Conservation (phyloP, 306 rosid genomes). For the Boehmeria nivea region DNA sequence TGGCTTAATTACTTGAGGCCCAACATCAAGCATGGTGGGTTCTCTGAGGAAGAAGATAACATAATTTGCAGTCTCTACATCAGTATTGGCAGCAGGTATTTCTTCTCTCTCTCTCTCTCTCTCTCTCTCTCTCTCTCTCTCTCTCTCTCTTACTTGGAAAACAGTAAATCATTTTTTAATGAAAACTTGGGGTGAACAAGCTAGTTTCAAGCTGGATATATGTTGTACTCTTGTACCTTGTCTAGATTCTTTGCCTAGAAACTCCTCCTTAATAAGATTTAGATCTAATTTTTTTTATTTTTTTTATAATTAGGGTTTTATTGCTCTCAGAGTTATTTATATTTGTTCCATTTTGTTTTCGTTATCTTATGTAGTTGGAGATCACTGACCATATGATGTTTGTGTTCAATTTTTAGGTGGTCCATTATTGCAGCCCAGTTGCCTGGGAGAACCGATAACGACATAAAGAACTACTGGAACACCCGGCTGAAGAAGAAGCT, state of each 20-base stretch:
- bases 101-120: conserved; percentile 15
- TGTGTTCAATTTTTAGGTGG: conserved; percentile 60
- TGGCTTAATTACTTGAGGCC: conserved; percentile 97
- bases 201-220: conserved; percentile 22
- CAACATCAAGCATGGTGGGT: conserved; percentile 95
- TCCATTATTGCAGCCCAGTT: conserved; percentile 96
- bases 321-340: conserved; percentile 1
- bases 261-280: neutral
- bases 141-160: conserved; percentile 2
- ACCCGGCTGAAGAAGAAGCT: conserved; percentile 87
- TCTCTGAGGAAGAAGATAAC: conserved; percentile 98
- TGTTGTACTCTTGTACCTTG: conserved; percentile 56
- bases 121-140: conserved; percentile 13
- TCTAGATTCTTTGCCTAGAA: conserved; percentile 24
- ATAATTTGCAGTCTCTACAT: conserved; percentile 90
- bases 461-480: conserved; percentile 97
- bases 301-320: conserved; percentile 1
- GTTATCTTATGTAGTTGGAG: conserved; percentile 18
- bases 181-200: neutral
- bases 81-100: conserved; percentile 97
- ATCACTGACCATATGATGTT: no score
- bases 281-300: neutral
- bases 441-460: conserved; percentile 98
- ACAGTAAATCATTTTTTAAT: neutral
- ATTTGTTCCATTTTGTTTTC: conserved; percentile 4